These are phyloP conservation scores for Croton laevigatus DNA, from an alignment of 441 rosid species.

Conservation along the genomic window DNA sequence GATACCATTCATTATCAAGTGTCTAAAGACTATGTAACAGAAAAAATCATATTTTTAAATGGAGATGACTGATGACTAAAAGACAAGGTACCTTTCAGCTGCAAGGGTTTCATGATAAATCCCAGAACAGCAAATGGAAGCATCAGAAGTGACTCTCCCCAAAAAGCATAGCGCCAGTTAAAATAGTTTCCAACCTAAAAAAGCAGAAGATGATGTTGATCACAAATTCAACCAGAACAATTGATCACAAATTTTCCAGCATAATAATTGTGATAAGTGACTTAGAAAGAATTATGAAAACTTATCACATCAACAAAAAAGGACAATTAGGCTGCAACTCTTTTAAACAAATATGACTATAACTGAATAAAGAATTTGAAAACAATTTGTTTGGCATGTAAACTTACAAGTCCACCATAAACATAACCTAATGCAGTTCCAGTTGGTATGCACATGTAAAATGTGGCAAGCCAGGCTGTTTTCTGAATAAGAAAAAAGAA, in stretches of 20 bases:
- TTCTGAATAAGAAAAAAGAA: slow-evolving; percentile 37
- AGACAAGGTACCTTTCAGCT: slow-evolving; percentile 61
- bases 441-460: slow-evolving; percentile 94
- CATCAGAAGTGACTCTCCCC: slow-evolving; percentile 89
- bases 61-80: neutral
- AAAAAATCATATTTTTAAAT: neutral
- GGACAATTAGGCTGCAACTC: neutral
- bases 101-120: slow-evolving; percentile 76
- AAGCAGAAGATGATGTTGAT: neutral
- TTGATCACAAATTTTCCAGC: neutral
- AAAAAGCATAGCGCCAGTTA: slow-evolving; percentile 84
- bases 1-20: slow-evolving; percentile 9
- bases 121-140: slow-evolving; percentile 72
- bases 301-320: neutral
- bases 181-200: slow-evolving; percentile 61
- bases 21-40: neutral
- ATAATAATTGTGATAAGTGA: too few species aligned
- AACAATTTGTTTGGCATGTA: neutral
- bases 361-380: slow-evolving; percentile 5
- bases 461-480: slow-evolving; percentile 84
- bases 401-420: slow-evolving; percentile 83
- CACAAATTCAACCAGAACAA: neutral
- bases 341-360: neutral
- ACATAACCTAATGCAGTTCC: slow-evolving; percentile 90
- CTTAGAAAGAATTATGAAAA: neutral